Evolutionary conservation across 768 basidiomycete genomes (phyloP), one percentile per base, ranked within the genome.

Genomic region (Suillus subluteus): DNA sequence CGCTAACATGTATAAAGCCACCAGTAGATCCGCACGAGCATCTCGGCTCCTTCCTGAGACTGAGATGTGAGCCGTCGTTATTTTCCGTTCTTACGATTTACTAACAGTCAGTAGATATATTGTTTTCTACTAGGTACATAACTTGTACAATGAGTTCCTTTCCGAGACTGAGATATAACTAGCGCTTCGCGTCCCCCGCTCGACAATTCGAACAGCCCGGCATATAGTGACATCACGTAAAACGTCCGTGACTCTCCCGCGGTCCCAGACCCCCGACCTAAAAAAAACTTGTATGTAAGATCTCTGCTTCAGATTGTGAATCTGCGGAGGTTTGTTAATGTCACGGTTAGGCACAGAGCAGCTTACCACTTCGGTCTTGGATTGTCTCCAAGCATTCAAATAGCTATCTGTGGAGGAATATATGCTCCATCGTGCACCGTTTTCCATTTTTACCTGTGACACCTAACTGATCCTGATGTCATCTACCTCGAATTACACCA

Each of bases 401-500:
- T 62, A 62, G 30, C 32, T 61, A 63, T 18, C 15, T 59, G 1
- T 40, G 61, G 13, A 37, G n/a, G 5, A 38, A 16, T 32, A 9
- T 23, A 9, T 26, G 12, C 38, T n/a, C 13, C 5, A 38, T 40
- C 30, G 8, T 38, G 1, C 44, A 62, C 43, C 62, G 6, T 21
- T 26, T 63, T 15, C 11, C 30, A 26, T 50, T 23, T 18, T 35
- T 26, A n/a, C 40, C 38, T 35, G 23, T 18, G 32, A 44, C 7
- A 44, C 30, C n/a, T 21, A 40, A 9, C 43, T 46, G 41, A 26
- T 48, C 62, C 12, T 23, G 26, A 65, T 65, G 64, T 43, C 64
- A 21, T 32, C 35, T 30, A 30, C 62, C 41, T 46, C 62, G 7
- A 46, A 38, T 40, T 65, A 64, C n/a, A 65, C n/a, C 26, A 76